Conservation (phyloP, 768 basidiomycete species). For the Leccinum rimulosum region DNA sequence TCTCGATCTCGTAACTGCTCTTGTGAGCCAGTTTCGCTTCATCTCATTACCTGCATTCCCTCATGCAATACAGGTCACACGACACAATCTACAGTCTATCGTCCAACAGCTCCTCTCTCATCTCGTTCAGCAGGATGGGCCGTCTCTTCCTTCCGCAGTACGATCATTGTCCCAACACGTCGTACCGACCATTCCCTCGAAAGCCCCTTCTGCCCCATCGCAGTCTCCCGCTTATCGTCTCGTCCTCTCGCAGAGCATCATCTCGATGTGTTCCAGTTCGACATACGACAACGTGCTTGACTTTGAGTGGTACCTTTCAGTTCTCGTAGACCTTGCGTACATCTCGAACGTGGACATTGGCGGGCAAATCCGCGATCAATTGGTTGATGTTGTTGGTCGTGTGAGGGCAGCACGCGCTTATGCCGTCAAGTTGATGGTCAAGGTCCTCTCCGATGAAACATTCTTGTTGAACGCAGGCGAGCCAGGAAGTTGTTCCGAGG, state of each 20-base stretch:
- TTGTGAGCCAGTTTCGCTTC: slow-evolving; percentile 51
- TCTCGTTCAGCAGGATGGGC: slow-evolving; percentile 60
- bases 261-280: slow-evolving; percentile 81
- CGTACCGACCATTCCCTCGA: slow-evolving; percentile 37
- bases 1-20: slow-evolving; percentile 88
- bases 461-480: slow-evolving; percentile 67
- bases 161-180: slow-evolving; percentile 53
- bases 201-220: slow-evolving; percentile 47
- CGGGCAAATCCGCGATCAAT: slow-evolving; percentile 70
- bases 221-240: slow-evolving; percentile 86
- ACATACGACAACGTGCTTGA: slow-evolving; percentile 87
- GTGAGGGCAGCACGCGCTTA: slow-evolving; percentile 74
- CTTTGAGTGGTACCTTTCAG: slow-evolving; percentile 98
- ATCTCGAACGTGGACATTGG: slow-evolving; percentile 82
- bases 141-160: slow-evolving; percentile 56
- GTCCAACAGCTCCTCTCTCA: slow-evolving; percentile 89
- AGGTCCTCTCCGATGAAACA: slow-evolving; percentile 74
- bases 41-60: background rate
- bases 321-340: slow-evolving; percentile 88
- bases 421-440: slow-evolving; percentile 82
- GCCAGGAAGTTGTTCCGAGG: slow-evolving; percentile 74
- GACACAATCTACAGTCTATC: slow-evolving; percentile 81
- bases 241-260: slow-evolving; percentile 73
- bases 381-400: slow-evolving; percentile 84
- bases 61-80: slow-evolving; percentile 59